Conservation (phyloP, 1,284 basidiomycete species). For the Earliella scabrosa region DNA sequence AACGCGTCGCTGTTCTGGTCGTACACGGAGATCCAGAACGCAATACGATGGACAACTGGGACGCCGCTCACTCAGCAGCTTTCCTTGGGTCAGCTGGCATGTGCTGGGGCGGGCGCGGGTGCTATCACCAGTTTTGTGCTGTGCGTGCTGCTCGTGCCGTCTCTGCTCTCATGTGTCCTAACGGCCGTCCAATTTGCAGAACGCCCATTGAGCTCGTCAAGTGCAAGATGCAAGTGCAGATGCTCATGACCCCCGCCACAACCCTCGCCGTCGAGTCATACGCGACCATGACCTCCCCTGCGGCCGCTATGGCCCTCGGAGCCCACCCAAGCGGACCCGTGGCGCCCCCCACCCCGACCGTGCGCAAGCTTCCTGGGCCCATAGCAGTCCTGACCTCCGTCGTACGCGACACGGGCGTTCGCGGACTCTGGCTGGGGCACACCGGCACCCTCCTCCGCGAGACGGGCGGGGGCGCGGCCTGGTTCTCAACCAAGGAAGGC, state of each 20-base stretch:
- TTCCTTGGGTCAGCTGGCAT: constrained; percentile 65
- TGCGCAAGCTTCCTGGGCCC: constrained; percentile 58
- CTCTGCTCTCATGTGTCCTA: too few relatives aligned
- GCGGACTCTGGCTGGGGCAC: constrained; percentile 88
- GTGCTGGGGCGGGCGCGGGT: constrained; percentile 86
- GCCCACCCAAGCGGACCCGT: constrained; percentile 23
- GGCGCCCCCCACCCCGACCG: constrained; percentile 20
- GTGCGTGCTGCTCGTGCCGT: constrained; percentile 45
- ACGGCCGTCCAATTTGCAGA: too few relatives aligned
- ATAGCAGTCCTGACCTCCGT: constrained; percentile 68
- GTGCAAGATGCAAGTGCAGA: constrained; percentile 96
- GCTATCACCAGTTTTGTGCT: constrained; percentile 82
- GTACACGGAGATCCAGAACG: constrained; percentile 83
- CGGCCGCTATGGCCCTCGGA: constrained; percentile 27
- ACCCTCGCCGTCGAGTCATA: neutral
- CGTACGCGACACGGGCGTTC: constrained; percentile 68
- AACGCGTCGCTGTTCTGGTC: constrained; percentile 89
- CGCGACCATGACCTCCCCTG: constrained; percentile 13
- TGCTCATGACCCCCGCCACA: constrained; percentile 53
- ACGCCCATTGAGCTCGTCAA: constrained; percentile 93
- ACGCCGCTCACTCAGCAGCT: constrained; percentile 45
- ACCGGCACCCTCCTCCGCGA: constrained; percentile 87
- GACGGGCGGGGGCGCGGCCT: constrained; percentile 85
- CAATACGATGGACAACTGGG: constrained; percentile 51
- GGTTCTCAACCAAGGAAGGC: constrained; percentile 88